These are phyloP conservation scores for Penicillium corylophilum DNA, from an alignment of 2,329 filamentous ascomycete species.

Conservation along the genomic window DNA sequence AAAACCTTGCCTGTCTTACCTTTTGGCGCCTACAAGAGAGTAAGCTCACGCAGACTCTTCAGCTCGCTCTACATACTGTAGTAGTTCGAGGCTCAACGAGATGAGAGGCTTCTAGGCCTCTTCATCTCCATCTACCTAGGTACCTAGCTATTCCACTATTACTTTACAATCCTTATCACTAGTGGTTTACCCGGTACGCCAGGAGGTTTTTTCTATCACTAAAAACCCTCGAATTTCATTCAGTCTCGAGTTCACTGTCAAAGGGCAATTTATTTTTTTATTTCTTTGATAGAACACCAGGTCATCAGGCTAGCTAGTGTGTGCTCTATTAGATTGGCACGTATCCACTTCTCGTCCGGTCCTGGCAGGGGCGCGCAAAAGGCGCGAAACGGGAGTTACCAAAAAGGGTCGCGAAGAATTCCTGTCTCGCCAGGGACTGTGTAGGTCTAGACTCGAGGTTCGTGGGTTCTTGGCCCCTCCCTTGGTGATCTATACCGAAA, in stretches of 20 bases:
- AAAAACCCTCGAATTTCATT: not conserved
- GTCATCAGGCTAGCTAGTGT: not conserved
- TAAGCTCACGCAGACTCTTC: no score
- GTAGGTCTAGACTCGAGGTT: not conserved
- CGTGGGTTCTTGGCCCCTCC: not conserved
- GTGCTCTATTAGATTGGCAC: not conserved
- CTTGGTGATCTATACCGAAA: slow-evolving; percentile 2
- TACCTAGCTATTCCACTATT: no score
- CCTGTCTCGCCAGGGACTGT: not conserved
- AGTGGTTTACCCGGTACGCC: no score
- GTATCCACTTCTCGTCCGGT: not conserved
- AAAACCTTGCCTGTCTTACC: slow-evolving; percentile 1
- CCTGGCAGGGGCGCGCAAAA: not conserved
- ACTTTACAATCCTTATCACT: no score
- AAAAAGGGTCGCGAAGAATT: not conserved
- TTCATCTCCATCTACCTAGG: no score
- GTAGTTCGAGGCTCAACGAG: no score
- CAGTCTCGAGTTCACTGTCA: not conserved
- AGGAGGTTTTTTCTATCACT: not conserved
- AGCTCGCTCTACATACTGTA: no score
- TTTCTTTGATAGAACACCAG: not conserved
- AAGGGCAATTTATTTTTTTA: not conserved
- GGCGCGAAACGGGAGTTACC: not conserved
- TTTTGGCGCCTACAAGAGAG: no score
- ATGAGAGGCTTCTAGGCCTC: no score